phyloP scores from a whole-genome alignment of 1,284 basidiomycete species.

The Microbotryum silenes-acaulis region DNA sequence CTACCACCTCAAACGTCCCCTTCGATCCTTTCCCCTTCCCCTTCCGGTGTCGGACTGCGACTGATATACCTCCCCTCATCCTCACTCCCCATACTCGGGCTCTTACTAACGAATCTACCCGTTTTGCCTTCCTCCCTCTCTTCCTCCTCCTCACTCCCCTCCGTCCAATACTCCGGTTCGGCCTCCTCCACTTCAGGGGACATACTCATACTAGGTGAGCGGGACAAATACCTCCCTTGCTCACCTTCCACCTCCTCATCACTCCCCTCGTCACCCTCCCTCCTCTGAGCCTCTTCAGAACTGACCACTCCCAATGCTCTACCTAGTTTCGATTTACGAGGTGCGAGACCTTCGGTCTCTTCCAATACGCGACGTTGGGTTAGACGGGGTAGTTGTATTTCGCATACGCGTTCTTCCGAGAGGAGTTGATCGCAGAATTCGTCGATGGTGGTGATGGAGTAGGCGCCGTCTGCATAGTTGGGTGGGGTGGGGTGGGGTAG shows the following conservation, averaged over 20 bases:
- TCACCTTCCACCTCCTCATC: conserved; percentile 14
- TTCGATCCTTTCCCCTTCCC: conserved; percentile 21
- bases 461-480: conserved; percentile 39
- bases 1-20: conserved; percentile 15
- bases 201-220: conserved; percentile 18
- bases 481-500: too few species aligned
- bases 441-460: conserved; percentile 78
- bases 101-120: conserved; percentile 10
- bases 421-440: conserved; percentile 83
- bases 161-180: conserved; percentile 18
- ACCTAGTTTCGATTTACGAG: conserved; percentile 68
- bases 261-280: conserved; percentile 15
- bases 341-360: conserved; percentile 79
- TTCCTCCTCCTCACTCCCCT: conserved; percentile 3
- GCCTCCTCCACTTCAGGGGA: conserved; percentile 9
- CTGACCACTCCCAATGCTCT: conserved; percentile 56
- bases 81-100: conserved; percentile 6
- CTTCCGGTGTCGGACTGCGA: conserved; percentile 20
- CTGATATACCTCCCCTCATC: conserved; percentile 24
- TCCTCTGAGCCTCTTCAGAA: conserved; percentile 9
- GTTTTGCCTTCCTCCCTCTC: conserved; percentile 2
- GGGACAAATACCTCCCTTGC: conserved; percentile 21
- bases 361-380: conserved; percentile 79
- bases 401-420: conserved; percentile 85
- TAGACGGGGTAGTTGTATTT: conserved; percentile 88